phyloP scores from a whole-genome alignment of 805 yeast genomes.

The Suhomyces sp. region DNA sequence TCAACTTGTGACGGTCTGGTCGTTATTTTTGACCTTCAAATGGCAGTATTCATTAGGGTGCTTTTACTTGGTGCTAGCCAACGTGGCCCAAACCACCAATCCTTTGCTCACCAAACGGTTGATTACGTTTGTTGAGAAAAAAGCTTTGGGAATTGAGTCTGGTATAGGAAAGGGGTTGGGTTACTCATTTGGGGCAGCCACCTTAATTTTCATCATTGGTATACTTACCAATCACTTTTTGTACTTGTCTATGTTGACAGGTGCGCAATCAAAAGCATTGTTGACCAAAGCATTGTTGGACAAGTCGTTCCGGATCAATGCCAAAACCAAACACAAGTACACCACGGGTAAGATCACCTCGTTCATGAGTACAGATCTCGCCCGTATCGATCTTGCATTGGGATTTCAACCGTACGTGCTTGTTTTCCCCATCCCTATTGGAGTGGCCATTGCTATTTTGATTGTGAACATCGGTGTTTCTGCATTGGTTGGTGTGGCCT shows the following conservation, averaged over 20 bases:
- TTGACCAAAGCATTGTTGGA: conserved; percentile 23
- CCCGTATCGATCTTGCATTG: conserved; percentile 26
- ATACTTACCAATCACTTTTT: conserved; percentile 23
- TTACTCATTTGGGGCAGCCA: conserved; percentile 37
- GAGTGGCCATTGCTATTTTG: conserved; percentile 23
- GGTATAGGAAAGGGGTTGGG: conserved; percentile 38
- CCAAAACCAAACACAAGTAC: conserved; percentile 18
- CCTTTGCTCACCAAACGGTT: conserved; percentile 39
- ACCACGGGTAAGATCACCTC: conserved; percentile 25
- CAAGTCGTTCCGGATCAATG: conserved; percentile 21
- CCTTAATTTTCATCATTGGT: conserved; percentile 22
- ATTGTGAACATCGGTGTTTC: conserved; percentile 21
- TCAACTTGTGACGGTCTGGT: conserved; percentile 12
- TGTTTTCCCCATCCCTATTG: conserved; percentile 23
- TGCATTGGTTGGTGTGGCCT: conserved; percentile 25
- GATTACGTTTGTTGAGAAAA: conserved; percentile 32
- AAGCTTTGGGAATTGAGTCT: conserved; percentile 21
- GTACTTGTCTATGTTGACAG: conserved; percentile 22
- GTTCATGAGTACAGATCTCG: conserved; percentile 26
- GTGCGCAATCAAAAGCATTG: conserved; percentile 25
- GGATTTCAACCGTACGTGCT: conserved; percentile 25
- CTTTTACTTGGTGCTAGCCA: conserved; percentile 22
- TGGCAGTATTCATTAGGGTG: conserved; percentile 25
- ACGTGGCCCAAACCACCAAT: conserved; percentile 22
- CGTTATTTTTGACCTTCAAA: conserved; percentile 28